These are phyloP conservation scores for Canavalia ensiformis DNA, from an alignment of 306 rosid genomes.

Conservation along the genomic window DNA sequence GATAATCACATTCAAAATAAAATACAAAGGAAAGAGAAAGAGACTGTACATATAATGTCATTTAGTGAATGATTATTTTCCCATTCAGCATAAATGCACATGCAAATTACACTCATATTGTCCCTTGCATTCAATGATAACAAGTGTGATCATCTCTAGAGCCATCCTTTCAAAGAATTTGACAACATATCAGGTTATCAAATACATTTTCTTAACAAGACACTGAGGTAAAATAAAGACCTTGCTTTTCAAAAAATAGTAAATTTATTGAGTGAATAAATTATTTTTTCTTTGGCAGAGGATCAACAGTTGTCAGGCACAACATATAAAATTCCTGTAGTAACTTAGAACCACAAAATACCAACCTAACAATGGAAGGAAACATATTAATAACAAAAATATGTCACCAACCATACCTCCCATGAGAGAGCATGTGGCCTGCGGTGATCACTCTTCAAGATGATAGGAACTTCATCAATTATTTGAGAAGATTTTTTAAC, in stretches of 20 bases:
- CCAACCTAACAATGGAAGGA: constrained; percentile 43
- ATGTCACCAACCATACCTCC: constrained; percentile 77
- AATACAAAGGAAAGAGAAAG: constrained; percentile 5
- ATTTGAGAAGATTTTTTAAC: constrained; percentile 81
- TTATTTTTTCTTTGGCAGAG: not conserved
- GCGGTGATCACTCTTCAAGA: constrained; percentile 91
- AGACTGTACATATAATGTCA: constrained; percentile 1
- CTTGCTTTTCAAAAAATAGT: constrained; percentile 21
- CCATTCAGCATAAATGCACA: constrained; percentile 37
- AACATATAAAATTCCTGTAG: constrained; percentile 38
- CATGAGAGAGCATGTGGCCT: constrained; percentile 99
- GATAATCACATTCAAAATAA: constrained; percentile 15
- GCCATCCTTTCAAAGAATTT: constrained; percentile 19
- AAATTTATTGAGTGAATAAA: not conserved
- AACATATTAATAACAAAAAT: constrained; percentile 31
- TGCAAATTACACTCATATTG: constrained; percentile 16
- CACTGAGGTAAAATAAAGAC: constrained; percentile 32
- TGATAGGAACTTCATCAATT: constrained; percentile 74
- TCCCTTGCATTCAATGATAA: constrained; percentile 4
- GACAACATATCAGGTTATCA: constrained; percentile 9
- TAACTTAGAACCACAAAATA: constrained; percentile 44
- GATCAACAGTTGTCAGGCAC: constrained; percentile 29
- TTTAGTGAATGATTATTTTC: constrained; percentile 6
- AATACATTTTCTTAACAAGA: constrained; percentile 24
- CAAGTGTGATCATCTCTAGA: constrained; percentile 21